Evolutionary conservation across 1,139 yeast species (phyloP), one percentile per base, ranked within the genome.

Genomic region (Sugiyamaella pinicola): DNA sequence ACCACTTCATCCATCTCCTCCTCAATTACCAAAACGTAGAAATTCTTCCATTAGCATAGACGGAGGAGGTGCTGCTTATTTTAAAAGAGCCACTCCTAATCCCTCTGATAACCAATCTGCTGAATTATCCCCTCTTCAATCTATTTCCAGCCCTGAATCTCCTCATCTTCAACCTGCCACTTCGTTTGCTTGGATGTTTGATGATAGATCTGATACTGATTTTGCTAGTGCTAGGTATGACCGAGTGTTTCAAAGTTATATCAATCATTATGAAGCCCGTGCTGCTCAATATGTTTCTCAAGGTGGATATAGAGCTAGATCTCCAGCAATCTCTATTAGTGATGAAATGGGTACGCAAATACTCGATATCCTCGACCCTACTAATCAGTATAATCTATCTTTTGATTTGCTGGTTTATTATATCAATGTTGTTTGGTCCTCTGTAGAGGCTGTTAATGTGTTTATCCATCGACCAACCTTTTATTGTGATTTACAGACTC

Each of bases 391-490:
- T 38, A 34, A 43, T 19, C 45, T 51, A 26, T 26, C 42, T 2
- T 21, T 41, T 3, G 48, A 38, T 13, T 50, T 51, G 6, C 35
- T 65, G 9, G 58, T 58, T 21, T 51, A 53, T 40, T 64, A 60
- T 54, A 48, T 66, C 6, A 57, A 57, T n/a, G 33, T 56, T 6
- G 64, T 65, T 13, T 64, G 68, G 69, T 21, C 53, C 3, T 47
- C 53, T 6, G 62, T 61, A 3, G 59, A 52, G 5, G 57, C 63
- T 9, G 53, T 69, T 17, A 53, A 55, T 41, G 45, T 53, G 34
- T 60, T 72, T 33, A 59, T 76, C n/a, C 80, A 76, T 59, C 60
- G 69, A 13, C 68, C 76, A 6, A 70, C 78, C 1, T 75, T 74
- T 55, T 64, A 69, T 51, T 69, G 74, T 4, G 66, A 70, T 41